Conservation (phyloP, 176 grass and related monocot genomes). For the Oryza brachyantha region DNA sequence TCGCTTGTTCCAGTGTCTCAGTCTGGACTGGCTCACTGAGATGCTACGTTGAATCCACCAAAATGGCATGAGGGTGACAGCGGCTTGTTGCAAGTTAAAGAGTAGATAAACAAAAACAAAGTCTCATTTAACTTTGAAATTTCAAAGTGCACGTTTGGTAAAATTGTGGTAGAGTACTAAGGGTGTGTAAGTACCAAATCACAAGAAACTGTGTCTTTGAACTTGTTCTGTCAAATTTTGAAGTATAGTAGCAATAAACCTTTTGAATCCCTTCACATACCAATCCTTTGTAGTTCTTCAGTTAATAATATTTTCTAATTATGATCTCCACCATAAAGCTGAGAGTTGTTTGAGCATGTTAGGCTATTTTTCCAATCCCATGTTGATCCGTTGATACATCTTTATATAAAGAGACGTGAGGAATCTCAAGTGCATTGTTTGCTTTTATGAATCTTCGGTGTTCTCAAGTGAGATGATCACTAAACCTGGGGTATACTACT, state of each 20-base stretch:
- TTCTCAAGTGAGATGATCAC: background rate
- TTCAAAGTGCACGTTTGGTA: background rate
- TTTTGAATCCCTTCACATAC: background rate
- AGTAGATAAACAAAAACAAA: background rate
- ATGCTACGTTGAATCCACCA: background rate
- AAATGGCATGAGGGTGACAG: background rate
- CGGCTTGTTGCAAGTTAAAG: background rate
- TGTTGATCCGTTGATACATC: background rate
- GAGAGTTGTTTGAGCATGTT: background rate
- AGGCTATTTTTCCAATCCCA: background rate
- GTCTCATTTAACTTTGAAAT: background rate
- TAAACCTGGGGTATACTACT: background rate
- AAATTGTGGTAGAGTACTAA: background rate
- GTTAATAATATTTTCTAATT: background rate
- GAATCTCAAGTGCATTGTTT: background rate
- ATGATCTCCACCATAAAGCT: background rate
- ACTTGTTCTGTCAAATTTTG: background rate
- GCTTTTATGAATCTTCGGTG: background rate
- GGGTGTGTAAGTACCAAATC: background rate
- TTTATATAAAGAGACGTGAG: slow-evolving; percentile 21
- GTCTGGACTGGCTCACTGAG: background rate
- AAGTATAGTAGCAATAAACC: background rate
- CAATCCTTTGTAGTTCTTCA: background rate
- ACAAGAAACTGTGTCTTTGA: background rate
- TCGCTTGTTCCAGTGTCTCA: slow-evolving; percentile 9